phyloP scores from a whole-genome alignment of 2,329 filamentous ascomycete genomes.

The Raffaelea albimanens region DNA sequence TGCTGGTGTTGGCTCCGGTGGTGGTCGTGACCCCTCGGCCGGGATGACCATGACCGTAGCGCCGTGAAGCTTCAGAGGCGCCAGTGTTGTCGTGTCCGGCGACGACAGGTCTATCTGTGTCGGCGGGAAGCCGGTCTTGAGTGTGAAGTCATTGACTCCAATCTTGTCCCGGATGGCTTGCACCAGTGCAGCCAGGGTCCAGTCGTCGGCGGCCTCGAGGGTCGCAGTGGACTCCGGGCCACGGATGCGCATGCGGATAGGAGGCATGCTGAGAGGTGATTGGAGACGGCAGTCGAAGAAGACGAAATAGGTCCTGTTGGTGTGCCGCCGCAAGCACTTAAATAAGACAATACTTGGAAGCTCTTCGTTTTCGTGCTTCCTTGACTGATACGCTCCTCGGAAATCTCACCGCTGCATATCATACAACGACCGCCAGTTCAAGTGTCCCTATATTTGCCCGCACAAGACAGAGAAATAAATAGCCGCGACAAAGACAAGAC shows the following conservation, averaged over 20 bases:
- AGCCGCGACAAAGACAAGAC: too few species aligned
- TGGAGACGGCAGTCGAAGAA: background rate
- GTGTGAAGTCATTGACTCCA: slow-evolving; percentile 54
- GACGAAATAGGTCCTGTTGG: too few species aligned
- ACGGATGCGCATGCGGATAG: slow-evolving; percentile 63
- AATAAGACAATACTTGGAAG: too few species aligned
- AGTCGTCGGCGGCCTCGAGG: slow-evolving; percentile 57
- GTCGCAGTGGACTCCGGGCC: slow-evolving; percentile 64
- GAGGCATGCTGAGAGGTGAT: slow-evolving; percentile 4
- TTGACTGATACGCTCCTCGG: too few species aligned
- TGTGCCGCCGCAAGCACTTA: too few species aligned
- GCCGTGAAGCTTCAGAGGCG: slow-evolving; percentile 34
- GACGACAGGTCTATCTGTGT: slow-evolving; percentile 55
- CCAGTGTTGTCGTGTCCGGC: slow-evolving; percentile 28
- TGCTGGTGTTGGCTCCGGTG: slow-evolving; percentile 5
- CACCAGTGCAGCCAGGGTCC: slow-evolving; percentile 54
- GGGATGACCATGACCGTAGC: slow-evolving; percentile 43
- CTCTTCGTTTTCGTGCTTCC: too few species aligned
- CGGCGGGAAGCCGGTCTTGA: slow-evolving; percentile 81
- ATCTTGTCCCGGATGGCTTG: slow-evolving; percentile 54
- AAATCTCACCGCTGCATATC: too few species aligned
- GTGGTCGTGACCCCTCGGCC: slow-evolving; percentile 10
- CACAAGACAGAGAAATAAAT: too few species aligned
- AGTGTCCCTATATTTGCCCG: too few species aligned
- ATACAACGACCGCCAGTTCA: too few species aligned